Conservation (phyloP, 345 rosid genomes). For the Hibiscus tridactylites region DNA sequence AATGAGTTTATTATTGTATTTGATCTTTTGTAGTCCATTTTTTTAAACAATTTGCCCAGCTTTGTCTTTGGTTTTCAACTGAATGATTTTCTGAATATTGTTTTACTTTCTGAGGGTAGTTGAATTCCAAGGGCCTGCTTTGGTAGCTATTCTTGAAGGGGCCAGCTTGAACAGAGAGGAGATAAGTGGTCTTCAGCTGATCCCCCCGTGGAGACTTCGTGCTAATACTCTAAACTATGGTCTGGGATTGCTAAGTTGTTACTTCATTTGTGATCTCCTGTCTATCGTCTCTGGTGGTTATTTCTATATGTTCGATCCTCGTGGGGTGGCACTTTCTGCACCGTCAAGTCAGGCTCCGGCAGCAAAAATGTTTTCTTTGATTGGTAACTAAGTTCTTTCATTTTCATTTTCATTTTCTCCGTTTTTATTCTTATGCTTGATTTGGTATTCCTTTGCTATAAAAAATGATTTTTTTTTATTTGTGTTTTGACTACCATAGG, state of each 20-base stretch:
- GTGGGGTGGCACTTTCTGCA: constrained; percentile 58
- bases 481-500: background rate
- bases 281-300: constrained; percentile 78
- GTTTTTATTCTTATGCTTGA: background rate
- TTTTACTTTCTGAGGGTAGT: constrained; percentile 34
- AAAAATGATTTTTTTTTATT: background rate
- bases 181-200: constrained; percentile 83
- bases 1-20: background rate
- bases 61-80: background rate
- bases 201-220: constrained; percentile 86
- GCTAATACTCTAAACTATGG: constrained; percentile 84
- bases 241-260: constrained; percentile 83
- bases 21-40: background rate
- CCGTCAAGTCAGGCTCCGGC: constrained; percentile 63
- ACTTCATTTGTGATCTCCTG: constrained; percentile 64
- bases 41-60: background rate
- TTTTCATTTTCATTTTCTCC: background rate
- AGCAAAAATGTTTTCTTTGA: constrained; percentile 78
- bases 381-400: constrained; percentile 39
- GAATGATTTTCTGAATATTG: constrained; percentile 10
- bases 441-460: background rate
- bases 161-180: constrained; percentile 80
- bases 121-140: constrained; percentile 92
- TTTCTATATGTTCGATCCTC: constrained; percentile 91
- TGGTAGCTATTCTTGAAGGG: constrained; percentile 84